Conservation (phyloP, 306 rosid genomes). For the Trifolium pratense region DNA sequence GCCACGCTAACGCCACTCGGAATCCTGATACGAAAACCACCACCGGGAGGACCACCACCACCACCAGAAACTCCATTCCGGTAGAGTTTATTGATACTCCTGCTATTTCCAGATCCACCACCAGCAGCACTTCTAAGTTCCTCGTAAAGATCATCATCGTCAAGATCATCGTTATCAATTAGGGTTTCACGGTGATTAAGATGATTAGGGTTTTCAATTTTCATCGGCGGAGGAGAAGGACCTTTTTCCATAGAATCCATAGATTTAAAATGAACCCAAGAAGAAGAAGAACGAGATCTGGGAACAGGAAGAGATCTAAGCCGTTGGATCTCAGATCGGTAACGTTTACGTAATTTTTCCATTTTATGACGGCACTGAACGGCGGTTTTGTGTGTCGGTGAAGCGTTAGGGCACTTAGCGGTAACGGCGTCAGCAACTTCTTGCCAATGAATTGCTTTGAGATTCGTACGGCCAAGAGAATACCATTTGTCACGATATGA, state of each 20-base stretch:
- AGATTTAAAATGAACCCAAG: constrained; percentile 90
- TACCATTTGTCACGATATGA: constrained; percentile 90
- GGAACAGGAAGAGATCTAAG: constrained; percentile 68
- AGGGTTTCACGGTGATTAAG: constrained; percentile 37
- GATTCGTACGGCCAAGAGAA: constrained; percentile 87
- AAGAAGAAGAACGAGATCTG: constrained; percentile 52
- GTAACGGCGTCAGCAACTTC: constrained; percentile 88
- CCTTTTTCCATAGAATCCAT: constrained; percentile 96
- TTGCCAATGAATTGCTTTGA: constrained; percentile 93
- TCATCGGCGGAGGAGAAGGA: constrained; percentile 52
- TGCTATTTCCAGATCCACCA: constrained; percentile 37
- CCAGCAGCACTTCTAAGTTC: constrained; percentile 63
- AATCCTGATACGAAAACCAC: constrained; percentile 75
- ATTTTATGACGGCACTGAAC: constrained; percentile 97
- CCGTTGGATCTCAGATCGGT: constrained; percentile 88
- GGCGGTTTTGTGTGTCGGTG: constrained; percentile 81
- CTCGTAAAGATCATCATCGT: constrained; percentile 69
- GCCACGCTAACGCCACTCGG: constrained; percentile 81
- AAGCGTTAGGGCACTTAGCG: constrained; percentile 61
- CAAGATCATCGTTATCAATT: constrained; percentile 49
- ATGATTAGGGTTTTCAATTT: constrained; percentile 41
- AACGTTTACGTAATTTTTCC: constrained; percentile 91
- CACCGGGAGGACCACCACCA: constrained; percentile 24
- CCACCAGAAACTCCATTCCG: constrained; percentile 52
- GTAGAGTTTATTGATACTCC: constrained; percentile 67